These are phyloP conservation scores for Paraconiothyrium sp. DNA, from an alignment of 2,329 filamentous ascomycete genomes.

Conservation along the genomic window DNA sequence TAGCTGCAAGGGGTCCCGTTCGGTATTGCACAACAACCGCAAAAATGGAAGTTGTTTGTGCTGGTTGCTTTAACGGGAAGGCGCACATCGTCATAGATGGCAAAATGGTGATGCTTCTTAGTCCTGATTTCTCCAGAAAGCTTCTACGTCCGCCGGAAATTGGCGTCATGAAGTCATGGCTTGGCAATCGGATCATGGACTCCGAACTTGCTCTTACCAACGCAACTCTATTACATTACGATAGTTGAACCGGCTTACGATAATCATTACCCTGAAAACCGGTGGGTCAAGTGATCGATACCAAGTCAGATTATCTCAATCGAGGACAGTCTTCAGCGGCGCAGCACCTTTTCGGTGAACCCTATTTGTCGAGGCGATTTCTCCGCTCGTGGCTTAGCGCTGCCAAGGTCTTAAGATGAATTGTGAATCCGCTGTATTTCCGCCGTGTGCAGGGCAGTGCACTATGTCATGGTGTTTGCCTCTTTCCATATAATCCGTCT, in stretches of 20 bases:
- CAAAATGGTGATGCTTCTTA: background rate
- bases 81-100: constrained; percentile 16
- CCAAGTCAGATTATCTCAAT: background rate
- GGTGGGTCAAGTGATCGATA: background rate
- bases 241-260: background rate
- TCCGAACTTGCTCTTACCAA: background rate
- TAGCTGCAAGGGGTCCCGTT: background rate
- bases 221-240: background rate
- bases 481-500: background rate
- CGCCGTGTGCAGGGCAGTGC: constrained; percentile 13
- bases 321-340: background rate
- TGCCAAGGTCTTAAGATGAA: background rate
- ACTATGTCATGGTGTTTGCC: constrained; percentile 7
- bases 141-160: constrained; percentile 11
- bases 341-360: background rate
- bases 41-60: background rate
- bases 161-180: constrained; percentile 19
- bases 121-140: constrained; percentile 12
- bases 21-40: background rate
- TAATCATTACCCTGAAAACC: background rate
- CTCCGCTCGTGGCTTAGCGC: constrained; percentile 3
- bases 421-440: constrained; percentile 4
- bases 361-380: background rate
- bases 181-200: background rate
- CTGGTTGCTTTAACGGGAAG: background rate